phyloP scores from a whole-genome alignment of 2,329 filamentous ascomycete genomes.

The Aureobasidium mangrovei region DNA sequence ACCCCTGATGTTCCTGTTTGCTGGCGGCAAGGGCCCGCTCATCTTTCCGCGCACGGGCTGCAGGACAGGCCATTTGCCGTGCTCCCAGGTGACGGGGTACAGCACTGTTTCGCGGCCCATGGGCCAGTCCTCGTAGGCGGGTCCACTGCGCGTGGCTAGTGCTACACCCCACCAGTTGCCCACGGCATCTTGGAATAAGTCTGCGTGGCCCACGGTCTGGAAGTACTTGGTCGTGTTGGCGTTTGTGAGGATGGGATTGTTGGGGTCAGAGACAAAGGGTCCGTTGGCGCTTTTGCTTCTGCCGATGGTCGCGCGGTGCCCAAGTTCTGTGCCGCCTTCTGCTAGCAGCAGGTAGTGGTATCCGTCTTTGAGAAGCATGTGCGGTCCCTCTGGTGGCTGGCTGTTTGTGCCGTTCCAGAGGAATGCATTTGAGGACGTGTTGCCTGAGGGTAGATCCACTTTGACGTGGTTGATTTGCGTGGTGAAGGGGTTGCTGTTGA shows the following conservation, averaged over 20 bases:
- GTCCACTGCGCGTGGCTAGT: slow-evolving; percentile 39
- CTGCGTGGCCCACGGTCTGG: slow-evolving; percentile 49
- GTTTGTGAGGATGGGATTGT: slow-evolving; percentile 23
- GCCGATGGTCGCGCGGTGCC: slow-evolving; percentile 32
- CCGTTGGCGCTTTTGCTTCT: slow-evolving; percentile 27
- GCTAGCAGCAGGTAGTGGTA: slow-evolving; percentile 31
- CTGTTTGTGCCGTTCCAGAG: slow-evolving; percentile 32
- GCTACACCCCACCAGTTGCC: slow-evolving; percentile 48
- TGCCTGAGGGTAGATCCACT: slow-evolving; percentile 28
- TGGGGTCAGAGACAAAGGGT: slow-evolving; percentile 20
- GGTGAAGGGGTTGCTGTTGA: slow-evolving; percentile 21
- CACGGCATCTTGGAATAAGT: slow-evolving; percentile 44
- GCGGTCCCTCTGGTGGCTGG: slow-evolving; percentile 28
- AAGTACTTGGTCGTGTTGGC: slow-evolving; percentile 25
- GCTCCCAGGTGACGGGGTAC: slow-evolving; percentile 41
- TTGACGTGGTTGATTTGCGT: slow-evolving; percentile 26
- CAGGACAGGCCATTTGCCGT: slow-evolving; percentile 29
- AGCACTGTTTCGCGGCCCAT: slow-evolving; percentile 49
- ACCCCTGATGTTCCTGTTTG: slow-evolving; percentile 29
- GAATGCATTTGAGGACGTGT: slow-evolving; percentile 14
- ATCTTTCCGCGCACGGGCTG: slow-evolving; percentile 38
- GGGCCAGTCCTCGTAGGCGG: slow-evolving; percentile 36
- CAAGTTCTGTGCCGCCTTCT: slow-evolving; percentile 33
- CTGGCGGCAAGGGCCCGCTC: slow-evolving; percentile 34
- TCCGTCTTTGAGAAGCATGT: slow-evolving; percentile 31